Base-by-base conservation (phyloP, 164 flowering plant species). In the Litsea cubeba region DNA sequence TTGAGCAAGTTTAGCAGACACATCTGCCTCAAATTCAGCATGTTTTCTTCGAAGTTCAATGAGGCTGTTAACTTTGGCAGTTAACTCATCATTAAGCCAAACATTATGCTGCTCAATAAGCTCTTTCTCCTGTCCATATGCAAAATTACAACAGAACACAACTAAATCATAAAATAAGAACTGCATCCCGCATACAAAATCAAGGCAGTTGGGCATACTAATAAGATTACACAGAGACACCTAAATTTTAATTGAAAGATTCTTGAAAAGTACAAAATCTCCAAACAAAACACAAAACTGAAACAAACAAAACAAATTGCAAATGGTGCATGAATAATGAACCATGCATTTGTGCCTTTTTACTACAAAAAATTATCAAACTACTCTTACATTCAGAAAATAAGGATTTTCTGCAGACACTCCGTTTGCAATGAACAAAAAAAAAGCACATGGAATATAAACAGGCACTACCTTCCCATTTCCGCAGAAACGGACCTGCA, bases 1-100 rank as follows among this genome's bases (percentile, higher is more conserved):
- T 78, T 94, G 87, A 11, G 82, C 81, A 79, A 91, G 89, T 80
- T 89, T 96, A 20, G 88, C 69, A 65, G 97, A 87, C 91, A 92
- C 79, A 22, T 94, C 97, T 12, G 92, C 90, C 81, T 92, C 98
- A 60, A 83, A 75, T 71, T 92, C 94, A 79, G 82, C 72, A 81
- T 86, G 83, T 60, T 71, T 71, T 79, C 82, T 86, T 15, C 97
- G 89, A 76, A 87, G 77, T 76, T 90, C 88, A 72, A 77, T 73
- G 51, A 86, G 81, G 77, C 77, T 81, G 54, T 87, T 76, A 30
- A 82, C 86, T 85, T 92, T 96, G 23, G 85, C 77, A 3, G 87
- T 87, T 76, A 94, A 74, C 80, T 96, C 99, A 20, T 92, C 97
- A 83, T 94, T 89, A 62, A 96, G 95, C 97, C 95, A 94, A 5